Evolutionary conservation across 139 green algal species (phyloP).

Genomic region (Haematococcus lacustris): DNA sequence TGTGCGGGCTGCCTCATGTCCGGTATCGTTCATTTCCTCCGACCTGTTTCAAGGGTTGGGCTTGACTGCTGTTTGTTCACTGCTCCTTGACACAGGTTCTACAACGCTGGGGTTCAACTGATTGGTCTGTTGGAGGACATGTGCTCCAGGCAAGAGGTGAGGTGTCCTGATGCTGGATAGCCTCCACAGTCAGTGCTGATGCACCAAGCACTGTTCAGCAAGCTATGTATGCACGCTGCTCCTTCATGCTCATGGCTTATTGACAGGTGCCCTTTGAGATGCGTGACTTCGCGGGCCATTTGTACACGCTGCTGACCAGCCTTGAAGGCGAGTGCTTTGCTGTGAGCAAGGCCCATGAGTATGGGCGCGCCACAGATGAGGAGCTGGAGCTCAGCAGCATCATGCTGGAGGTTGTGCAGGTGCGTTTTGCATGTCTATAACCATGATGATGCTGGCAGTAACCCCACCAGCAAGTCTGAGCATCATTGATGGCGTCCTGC

Average conservation of each 20-base stretch:
- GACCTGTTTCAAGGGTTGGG: too few species aligned
- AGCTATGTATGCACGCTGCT: too few species aligned
- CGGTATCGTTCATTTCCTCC: too few species aligned
- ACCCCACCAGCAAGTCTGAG: too few species aligned
- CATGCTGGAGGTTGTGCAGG: slow-evolving; percentile 34
- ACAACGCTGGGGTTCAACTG: slow-evolving; percentile 15
- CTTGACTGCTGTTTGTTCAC: too few species aligned
- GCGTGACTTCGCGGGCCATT: slow-evolving; percentile 28
- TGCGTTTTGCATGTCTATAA: too few species aligned
- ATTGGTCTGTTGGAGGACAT: slow-evolving; percentile 30
- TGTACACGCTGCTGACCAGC: slow-evolving; percentile 23
- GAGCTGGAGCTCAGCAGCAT: slow-evolving; percentile 24
- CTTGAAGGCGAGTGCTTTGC: slow-evolving; percentile 36
- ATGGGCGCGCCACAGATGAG: slow-evolving; percentile 9
- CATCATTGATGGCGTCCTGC: too few species aligned
- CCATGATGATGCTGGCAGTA: too few species aligned
- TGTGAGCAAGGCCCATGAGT: slow-evolving; percentile 22
- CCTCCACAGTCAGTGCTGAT: too few species aligned
- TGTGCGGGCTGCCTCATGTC: too few species aligned
- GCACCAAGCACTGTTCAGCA: too few species aligned
- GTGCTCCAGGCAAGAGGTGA: slow-evolving; percentile 21
- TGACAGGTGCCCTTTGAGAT: slow-evolving; percentile 34
- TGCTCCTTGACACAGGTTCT: slow-evolving; percentile 11
- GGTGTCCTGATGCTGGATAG: too few species aligned
- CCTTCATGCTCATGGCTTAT: background rate